Conservation (phyloP, 1,284 basidiomycete genomes). For the Phylloboletellus chloephorus region DNA sequence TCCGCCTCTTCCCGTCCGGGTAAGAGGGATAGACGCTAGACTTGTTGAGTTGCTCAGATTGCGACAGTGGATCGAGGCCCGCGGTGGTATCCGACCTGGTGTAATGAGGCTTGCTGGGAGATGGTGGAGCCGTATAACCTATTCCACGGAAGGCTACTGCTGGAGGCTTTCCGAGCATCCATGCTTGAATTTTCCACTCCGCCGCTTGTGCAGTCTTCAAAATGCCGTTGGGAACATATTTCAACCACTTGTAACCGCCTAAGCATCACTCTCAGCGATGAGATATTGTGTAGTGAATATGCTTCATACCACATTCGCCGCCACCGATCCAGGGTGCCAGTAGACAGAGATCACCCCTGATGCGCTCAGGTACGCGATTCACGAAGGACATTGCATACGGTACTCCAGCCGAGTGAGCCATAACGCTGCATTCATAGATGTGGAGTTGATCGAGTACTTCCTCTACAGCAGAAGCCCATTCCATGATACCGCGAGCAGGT, state of each 20-base stretch:
- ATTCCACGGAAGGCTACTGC: slow-evolving; percentile 75
- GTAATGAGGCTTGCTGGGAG: slow-evolving; percentile 28
- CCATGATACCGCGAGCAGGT: slow-evolving; percentile 73
- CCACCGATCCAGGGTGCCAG: slow-evolving; percentile 96
- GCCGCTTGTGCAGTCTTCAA: slow-evolving; percentile 94
- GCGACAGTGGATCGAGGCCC: slow-evolving; percentile 26
- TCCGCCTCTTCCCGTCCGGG: slow-evolving; percentile 43
- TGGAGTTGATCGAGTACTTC: slow-evolving; percentile 81
- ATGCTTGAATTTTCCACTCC: slow-evolving; percentile 94
- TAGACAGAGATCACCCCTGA: slow-evolving; percentile 82
- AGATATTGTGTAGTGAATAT: not conserved
- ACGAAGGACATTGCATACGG: slow-evolving; percentile 92
- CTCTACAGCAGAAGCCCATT: slow-evolving; percentile 88
- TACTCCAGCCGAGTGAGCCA: slow-evolving; percentile 96
- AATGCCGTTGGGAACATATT: slow-evolving; percentile 90
- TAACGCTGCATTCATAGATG: slow-evolving; percentile 78
- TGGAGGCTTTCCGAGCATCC: slow-evolving; percentile 94
- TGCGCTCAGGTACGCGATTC: slow-evolving; percentile 64
- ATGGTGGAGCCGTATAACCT: slow-evolving; percentile 54
- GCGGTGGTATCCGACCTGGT: slow-evolving; percentile 18
- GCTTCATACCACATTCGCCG: slow-evolving; percentile 70
- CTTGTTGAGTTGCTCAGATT: slow-evolving; percentile 28
- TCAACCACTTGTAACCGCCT: slow-evolving; percentile 93
- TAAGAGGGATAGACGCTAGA: slow-evolving; percentile 35
- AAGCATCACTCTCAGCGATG: slow-evolving; percentile 14